Percentiles rank a stretch among this genome's conserved stretches.
Conservation (phyloP, 768 basidiomycete genomes). For the Rhizopogon vesiculosus region DNA sequence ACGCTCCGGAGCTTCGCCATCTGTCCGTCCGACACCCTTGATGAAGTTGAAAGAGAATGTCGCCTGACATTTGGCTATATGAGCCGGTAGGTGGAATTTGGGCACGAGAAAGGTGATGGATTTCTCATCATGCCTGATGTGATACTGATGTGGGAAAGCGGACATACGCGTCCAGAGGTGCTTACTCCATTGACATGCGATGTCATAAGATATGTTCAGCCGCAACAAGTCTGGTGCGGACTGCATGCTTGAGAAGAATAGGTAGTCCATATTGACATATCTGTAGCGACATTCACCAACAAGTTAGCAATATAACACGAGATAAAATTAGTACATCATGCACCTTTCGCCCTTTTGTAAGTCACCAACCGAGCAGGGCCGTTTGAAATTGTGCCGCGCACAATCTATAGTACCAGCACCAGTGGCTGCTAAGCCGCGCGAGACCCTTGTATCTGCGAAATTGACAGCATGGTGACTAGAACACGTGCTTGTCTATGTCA, state of each 20-base stretch:
- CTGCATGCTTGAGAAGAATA: conserved; percentile 6
- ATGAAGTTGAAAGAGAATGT: conserved; percentile 26
- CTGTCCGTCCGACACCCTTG: conserved; percentile 21
- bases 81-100: conserved; percentile 31
- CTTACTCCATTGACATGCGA: conserved; percentile 17
- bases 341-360: too few species aligned
- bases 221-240: too few species aligned
- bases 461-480: too few species aligned
- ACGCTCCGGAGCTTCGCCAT: conserved; percentile 33
- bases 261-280: conserved; percentile 21
- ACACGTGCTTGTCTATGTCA: too few species aligned
- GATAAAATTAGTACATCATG: too few species aligned
- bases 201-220: conserved; percentile 17
- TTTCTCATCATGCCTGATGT: background rate
- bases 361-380: too few species aligned
- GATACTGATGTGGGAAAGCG: too few species aligned
- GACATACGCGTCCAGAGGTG: conserved; percentile 7
- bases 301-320: too few species aligned
- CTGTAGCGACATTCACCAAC: conserved; percentile 2
- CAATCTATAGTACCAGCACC: too few species aligned
- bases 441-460: too few species aligned
- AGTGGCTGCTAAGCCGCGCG: too few species aligned
- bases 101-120: conserved; percentile 21
- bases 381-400: too few species aligned
- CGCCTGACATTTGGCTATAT: conserved; percentile 21